phyloP scores from a whole-genome alignment of 2,329 filamentous ascomycete species.

The Chaetomiaceae sp. region DNA sequence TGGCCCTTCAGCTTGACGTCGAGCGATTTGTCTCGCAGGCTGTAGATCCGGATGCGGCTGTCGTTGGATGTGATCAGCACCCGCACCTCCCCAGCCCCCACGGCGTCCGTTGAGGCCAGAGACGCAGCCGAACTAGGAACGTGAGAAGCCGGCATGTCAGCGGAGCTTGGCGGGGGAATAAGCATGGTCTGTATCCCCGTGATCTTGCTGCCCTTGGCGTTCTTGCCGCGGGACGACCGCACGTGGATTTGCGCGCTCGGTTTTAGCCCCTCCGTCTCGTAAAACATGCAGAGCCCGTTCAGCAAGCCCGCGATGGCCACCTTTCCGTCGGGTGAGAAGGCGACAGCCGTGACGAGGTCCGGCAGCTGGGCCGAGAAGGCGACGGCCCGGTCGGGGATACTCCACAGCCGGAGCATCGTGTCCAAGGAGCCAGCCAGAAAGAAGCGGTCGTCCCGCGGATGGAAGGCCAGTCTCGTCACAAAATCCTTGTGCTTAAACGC shows the following conservation, averaged over 20 bases:
- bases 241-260: constrained; percentile 83
- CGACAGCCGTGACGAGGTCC: constrained; percentile 89
- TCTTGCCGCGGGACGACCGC: constrained; percentile 85
- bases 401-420: constrained; percentile 84
- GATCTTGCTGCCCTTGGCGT: constrained; percentile 95
- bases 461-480: constrained; percentile 90
- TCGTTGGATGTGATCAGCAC: constrained; percentile 92
- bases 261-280: constrained; percentile 85
- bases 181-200: constrained; percentile 79
- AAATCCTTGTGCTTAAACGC: constrained; percentile 94
- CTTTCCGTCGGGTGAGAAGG: constrained; percentile 88
- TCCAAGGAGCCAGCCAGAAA: constrained; percentile 93
- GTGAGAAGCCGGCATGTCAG: constrained; percentile 23
- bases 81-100: constrained; percentile 57
- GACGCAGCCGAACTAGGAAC: constrained; percentile 8
- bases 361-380: constrained; percentile 71
- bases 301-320: constrained; percentile 83
- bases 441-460: constrained; percentile 91
- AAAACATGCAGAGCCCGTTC: constrained; percentile 80
- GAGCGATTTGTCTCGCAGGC: constrained; percentile 73
- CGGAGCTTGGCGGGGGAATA: constrained; percentile 39
- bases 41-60: constrained; percentile 85
- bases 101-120: constrained; percentile 13
- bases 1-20: constrained; percentile 90
- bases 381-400: constrained; percentile 91